phyloP scores from a whole-genome alignment of 148 eudicot genomes.

The Rhododendron kiyosumense region DNA sequence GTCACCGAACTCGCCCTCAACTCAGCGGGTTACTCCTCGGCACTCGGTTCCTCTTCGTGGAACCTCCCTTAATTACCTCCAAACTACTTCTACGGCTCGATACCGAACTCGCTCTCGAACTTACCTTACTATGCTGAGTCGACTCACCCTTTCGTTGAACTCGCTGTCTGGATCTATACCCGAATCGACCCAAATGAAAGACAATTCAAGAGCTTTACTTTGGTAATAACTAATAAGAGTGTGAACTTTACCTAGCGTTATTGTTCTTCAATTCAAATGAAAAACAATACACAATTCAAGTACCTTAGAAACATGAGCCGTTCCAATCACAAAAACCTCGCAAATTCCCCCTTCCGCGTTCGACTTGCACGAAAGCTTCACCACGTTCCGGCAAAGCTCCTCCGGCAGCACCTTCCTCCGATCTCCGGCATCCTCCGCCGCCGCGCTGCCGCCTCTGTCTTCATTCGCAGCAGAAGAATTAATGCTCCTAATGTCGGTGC shows the following conservation, averaged over 20 bases:
- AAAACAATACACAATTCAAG: background rate
- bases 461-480: background rate
- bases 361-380: slow-evolving; percentile 32
- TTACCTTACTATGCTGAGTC: slow-evolving; percentile 33
- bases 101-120: slow-evolving; percentile 53
- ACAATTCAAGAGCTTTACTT: slow-evolving; percentile 46
- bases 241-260: too few relatives aligned
- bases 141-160: slow-evolving; percentile 52
- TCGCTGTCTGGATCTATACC: slow-evolving; percentile 55
- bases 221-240: slow-evolving; percentile 33
- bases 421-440: background rate
- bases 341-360: slow-evolving; percentile 57
- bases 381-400: slow-evolving; percentile 27
- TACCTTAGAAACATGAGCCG: slow-evolving; percentile 93
- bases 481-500: slow-evolving; percentile 18
- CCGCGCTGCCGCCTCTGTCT: slow-evolving; percentile 7
- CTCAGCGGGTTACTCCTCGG: slow-evolving; percentile 42
- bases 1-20: slow-evolving; percentile 53
- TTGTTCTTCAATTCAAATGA: too few relatives aligned
- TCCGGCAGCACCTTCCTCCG: slow-evolving; percentile 35
- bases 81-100: slow-evolving; percentile 44
- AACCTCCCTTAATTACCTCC: slow-evolving; percentile 29
- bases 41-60: slow-evolving; percentile 21
- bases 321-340: slow-evolving; percentile 72
- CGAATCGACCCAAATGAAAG: slow-evolving; percentile 33